Percentiles rank a stretch among this genome's conserved stretches.
These are phyloP conservation scores for Aspergillus sp. DNA, from an alignment of 2,329 filamentous ascomycete genomes.

Conservation along the genomic window DNA sequence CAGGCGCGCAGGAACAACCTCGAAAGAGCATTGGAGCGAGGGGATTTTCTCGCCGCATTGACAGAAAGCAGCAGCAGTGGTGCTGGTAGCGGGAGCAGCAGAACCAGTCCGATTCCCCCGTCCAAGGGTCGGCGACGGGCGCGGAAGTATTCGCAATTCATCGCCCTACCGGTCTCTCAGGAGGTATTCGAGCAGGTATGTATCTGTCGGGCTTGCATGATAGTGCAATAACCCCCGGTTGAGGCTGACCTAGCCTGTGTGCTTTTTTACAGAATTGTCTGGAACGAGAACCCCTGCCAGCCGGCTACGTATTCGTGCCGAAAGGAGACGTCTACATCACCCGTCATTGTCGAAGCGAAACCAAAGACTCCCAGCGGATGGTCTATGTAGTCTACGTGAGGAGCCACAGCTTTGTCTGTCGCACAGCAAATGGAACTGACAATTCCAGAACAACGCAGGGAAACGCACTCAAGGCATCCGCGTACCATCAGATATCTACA, in stretches of 20 bases:
- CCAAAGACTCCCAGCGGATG: conserved; percentile 21
- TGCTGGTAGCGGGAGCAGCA: neutral
- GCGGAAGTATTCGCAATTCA: conserved; percentile 9
- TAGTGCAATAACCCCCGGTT: conserved; percentile 3
- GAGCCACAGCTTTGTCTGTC: neutral
- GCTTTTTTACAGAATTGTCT: conserved; percentile 22
- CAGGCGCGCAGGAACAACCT: conserved; percentile 7
- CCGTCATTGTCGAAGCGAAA: conserved; percentile 32
- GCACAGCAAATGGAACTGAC: neutral
- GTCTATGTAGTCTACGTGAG: conserved; percentile 35
- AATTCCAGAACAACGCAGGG: conserved; percentile 19
- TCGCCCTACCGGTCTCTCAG: conserved; percentile 13
- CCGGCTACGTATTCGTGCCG: conserved; percentile 33
- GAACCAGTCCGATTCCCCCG: neutral
- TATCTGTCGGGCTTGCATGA: neutral
- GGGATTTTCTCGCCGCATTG: neutral
- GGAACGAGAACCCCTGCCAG: conserved; percentile 18
- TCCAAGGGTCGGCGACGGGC: conserved; percentile 1
- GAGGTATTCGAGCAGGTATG: conserved; percentile 23
- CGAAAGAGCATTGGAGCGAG: conserved; percentile 2
- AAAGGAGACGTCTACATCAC: conserved; percentile 39
- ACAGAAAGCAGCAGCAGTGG: too few species aligned
- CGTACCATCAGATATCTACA: conserved; percentile 33
- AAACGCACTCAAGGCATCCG: conserved; percentile 36
- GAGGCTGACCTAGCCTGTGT: neutral